A percentile compares a stretch with the other conserved stretches of the same genome.
These are phyloP conservation scores for Cordyceps cateniannulata DNA, from an alignment of 2,329 filamentous ascomycete species.

Conservation along the genomic window DNA sequence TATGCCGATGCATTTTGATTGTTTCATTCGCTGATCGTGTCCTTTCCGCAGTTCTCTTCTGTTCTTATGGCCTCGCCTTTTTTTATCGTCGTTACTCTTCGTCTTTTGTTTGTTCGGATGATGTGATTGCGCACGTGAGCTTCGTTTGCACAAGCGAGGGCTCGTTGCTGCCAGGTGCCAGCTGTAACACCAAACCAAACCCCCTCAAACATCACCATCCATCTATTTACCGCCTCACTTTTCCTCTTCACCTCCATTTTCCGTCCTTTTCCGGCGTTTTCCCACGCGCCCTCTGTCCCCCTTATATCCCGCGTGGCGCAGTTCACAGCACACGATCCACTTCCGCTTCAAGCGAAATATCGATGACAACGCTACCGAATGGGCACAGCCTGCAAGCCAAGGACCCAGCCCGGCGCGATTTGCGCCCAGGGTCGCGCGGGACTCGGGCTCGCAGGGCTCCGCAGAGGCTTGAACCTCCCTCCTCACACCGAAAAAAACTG, in stretches of 20 bases:
- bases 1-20: no score
- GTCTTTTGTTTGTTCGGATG: not conserved
- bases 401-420: not conserved
- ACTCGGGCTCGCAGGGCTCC: constrained; percentile 1
- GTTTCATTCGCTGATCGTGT: no score
- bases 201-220: not conserved
- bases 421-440: not conserved
- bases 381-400: not conserved
- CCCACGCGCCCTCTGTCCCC: not conserved
- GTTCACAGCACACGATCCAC: constrained; percentile 10
- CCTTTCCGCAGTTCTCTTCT: no score
- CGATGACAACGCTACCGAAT: not conserved
- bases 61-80: no score
- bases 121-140: not conserved
- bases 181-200: not conserved
- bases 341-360: constrained; percentile 8
- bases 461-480: not conserved
- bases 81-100: no score
- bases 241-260: not conserved
- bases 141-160: not conserved
- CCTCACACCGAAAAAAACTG: not conserved
- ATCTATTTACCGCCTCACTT: not conserved
- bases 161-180: not conserved
- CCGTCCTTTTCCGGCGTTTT: not conserved
- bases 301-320: constrained; percentile 6